These are phyloP conservation scores for Dendrocalamus latiflorus DNA, from an alignment of 202 grass and related monocot species.

Conservation along the genomic window DNA sequence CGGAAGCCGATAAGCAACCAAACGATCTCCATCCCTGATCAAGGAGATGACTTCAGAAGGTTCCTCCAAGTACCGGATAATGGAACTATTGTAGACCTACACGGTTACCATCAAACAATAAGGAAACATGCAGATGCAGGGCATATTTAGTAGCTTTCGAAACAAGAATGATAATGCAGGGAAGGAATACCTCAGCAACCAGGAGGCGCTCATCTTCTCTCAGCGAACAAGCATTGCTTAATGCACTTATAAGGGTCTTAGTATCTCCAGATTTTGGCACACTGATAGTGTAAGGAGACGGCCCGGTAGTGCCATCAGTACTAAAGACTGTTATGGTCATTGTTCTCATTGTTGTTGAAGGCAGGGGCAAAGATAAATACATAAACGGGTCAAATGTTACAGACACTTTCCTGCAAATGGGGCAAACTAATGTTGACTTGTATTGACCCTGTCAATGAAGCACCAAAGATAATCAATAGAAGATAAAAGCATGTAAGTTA, in stretches of 20 bases:
- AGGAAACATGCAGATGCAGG: conserved; percentile 15
- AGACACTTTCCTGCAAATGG: conserved; percentile 82
- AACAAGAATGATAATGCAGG: conserved; percentile 14
- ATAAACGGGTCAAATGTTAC: too few relatives aligned
- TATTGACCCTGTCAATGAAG: conserved; percentile 82
- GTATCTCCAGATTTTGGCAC: conserved; percentile 72
- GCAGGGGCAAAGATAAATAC: too few relatives aligned
- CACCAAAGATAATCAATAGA: conserved; percentile 25
- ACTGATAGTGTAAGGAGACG: conserved; percentile 71
- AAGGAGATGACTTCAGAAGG: conserved; percentile 94
- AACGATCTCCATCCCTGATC: conserved; percentile 81
- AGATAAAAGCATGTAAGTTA: not conserved
- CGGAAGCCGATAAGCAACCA: conserved; percentile 71
- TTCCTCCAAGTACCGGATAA: conserved; percentile 87
- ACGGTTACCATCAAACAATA: conserved; percentile 21
- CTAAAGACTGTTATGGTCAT: too few relatives aligned
- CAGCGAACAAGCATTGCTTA: conserved; percentile 69
- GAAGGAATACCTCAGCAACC: conserved; percentile 70
- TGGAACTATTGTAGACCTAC: conserved; percentile 72
- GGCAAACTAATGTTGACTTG: conserved; percentile 93
- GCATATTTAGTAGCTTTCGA: not conserved
- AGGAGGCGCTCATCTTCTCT: conserved; percentile 72
- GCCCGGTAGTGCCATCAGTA: conserved; percentile 38
- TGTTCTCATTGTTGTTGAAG: too few relatives aligned
- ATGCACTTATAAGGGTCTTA: conserved; percentile 56